Evolutionary conservation across 331 rosid genomes (phyloP), one percentile per base, ranked within the genome.

Genomic region (Pyrus hybrid): DNA sequence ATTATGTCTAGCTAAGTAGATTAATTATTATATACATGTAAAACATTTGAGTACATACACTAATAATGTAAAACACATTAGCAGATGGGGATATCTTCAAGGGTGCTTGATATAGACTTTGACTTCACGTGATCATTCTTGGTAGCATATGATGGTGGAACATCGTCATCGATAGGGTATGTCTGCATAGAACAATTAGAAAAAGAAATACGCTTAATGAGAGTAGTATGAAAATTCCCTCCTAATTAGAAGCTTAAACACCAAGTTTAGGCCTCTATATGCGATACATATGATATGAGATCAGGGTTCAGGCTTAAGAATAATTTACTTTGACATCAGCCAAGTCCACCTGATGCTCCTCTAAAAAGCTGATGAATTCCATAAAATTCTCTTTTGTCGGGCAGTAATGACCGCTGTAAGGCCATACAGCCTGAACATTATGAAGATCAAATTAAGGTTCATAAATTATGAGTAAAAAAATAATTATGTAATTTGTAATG

Each of bases 371-470:
- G 43, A 83, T 58, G 77, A 93, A 87, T 16, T 93, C 96, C 79
- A 10, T 70, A 32, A 86, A 83, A 35, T 87, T 89, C 87, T 88
- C 89, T 64, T 84, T 79, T 0, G 91, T 93, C 16, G 96, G 98
- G 45, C 87, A 82, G 77, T 93, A 93, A 76, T 90, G 96, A 3
- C 96, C 98, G 72, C 96, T 93, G 29, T 93, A 89, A 6, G 92
- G 86, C 98, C 98, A 93, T 70, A 93, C 81, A 71, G 85, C 96
- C 98, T 88, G 80, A 49, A 75, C 57, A 76, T 73, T 16, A 77
- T 70, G 57, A n/a, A 54, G 73, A 56, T 56, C 21, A 33, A 37
- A 37, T 37, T 9, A 25, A 22, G 33, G 20, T 62, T 62, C 73
- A 60, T 5, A 32, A 72, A 29, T 45, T 13, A 10, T 49, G 29